phyloP scores from a whole-genome alignment of 2,329 filamentous ascomycete species.

The Aureobasidium sp. region DNA sequence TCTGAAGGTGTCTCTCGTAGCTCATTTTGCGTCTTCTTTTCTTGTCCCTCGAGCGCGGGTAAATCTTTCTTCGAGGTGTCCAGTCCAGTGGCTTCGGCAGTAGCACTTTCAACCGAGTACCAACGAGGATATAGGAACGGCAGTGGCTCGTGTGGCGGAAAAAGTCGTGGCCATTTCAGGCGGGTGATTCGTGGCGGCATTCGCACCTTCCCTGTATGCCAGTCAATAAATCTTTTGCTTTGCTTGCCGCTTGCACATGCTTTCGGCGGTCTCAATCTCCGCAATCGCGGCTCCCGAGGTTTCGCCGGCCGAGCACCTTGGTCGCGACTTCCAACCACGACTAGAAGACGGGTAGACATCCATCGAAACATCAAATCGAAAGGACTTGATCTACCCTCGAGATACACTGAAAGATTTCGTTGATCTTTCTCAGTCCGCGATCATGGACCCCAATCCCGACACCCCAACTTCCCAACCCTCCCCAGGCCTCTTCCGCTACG shows the following conservation, averaged over 20 bases:
- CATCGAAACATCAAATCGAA: no score
- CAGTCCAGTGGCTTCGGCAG: neutral
- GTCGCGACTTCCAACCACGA: neutral
- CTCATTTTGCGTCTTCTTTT: neutral
- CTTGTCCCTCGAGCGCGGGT: neutral
- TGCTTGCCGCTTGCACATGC: neutral
- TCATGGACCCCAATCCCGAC: constrained; percentile 28
- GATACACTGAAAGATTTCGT: no score
- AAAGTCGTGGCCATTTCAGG: constrained; percentile 1
- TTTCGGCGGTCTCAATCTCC: neutral
- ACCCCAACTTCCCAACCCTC: constrained; percentile 18
- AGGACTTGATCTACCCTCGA: no score
- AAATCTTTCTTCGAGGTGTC: neutral
- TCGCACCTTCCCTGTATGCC: neutral
- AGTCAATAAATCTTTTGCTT: neutral
- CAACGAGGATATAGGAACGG: constrained; percentile 8
- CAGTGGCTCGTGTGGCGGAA: neutral
- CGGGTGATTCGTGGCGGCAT: constrained; percentile 9
- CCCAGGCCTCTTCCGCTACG: constrained; percentile 2
- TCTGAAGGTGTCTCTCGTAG: neutral
- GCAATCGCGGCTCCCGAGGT: neutral
- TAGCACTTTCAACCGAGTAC: neutral
- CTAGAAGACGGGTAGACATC: no score
- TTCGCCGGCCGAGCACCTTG: neutral
- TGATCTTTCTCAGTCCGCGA: no score